Evolutionary conservation across 2,329 filamentous ascomycete genomes (phyloP), one percentile per base, ranked within the genome.

Genomic region (Sphaerostilbella broomeana): DNA sequence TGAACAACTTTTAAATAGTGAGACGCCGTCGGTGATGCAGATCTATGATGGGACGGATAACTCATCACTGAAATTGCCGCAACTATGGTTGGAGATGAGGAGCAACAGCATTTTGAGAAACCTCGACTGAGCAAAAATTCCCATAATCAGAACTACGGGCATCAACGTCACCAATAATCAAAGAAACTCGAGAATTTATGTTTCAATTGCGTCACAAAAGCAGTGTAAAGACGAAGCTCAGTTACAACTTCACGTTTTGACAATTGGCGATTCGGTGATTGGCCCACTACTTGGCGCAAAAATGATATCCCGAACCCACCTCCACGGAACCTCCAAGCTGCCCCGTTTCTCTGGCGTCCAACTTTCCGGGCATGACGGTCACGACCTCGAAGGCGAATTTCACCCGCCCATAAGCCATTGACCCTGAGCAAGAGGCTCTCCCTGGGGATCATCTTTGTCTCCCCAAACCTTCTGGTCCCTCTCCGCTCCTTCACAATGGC

Each of bases 401-500:
- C 35, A 17, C 35, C 38, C 28, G 42, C 37, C 34, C 50, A 48
- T 35, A 39, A 56, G 58, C 57, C 58, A 58, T 60, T 58, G 59
- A 61, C 49, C 51, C 50, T 51, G 57, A 55, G 55, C 53, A 51
- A 56, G 58, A 61, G 60, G 58, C 51, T 54, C 52, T 51, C 37
- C 47, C 46, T 53, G 57, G 54, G 57, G 51, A 53, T 49, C 50
- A 48, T 46, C 47, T 46, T 51, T 45, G 50, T 48, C 47, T 51
- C 47, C 41, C 50, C 46, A 50, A 49, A 49, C 54, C 51, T 49
- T 51, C 49, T 52, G 50, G 48, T 47, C 49, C 51, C 50, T 55
- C 51, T 50, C 46, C 50, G 28, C 47, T 51, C 47, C 43, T 43
- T 48, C 60, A 69, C 63, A 67, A 88, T 88, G 84, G 75, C 82